Percentiles rank a stretch among this genome's conserved stretches.
Evolutionary conservation across 495 filamentous ascomycete species (phyloP).

Genomic region (Staphylotrichum longicolle): DNA sequence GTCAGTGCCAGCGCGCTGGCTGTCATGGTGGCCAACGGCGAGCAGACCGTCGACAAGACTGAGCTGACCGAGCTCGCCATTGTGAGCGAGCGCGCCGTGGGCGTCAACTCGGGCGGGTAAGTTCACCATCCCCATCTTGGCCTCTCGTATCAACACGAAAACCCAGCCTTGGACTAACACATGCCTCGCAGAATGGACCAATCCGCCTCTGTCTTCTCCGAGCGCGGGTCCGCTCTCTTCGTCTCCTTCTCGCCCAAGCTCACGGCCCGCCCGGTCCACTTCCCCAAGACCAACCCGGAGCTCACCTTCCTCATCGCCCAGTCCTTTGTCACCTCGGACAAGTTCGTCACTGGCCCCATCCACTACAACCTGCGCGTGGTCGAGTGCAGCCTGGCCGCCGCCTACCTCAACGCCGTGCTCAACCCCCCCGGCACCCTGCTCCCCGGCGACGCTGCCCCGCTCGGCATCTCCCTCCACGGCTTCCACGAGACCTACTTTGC

Average conservation of each 20-base stretch:
- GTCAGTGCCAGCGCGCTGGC: conserved; percentile 88
- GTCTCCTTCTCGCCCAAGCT: conserved; percentile 87
- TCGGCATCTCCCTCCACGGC: conserved; percentile 79
- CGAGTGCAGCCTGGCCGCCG: conserved; percentile 87
- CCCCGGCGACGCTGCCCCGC: conserved; percentile 74
- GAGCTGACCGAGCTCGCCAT: conserved; percentile 87
- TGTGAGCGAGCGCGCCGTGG: conserved; percentile 89
- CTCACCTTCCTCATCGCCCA: conserved; percentile 92
- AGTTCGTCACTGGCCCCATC: conserved; percentile 86
- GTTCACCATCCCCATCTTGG: conserved; percentile 27
- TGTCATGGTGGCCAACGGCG: conserved; percentile 82
- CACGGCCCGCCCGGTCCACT: conserved; percentile 69
- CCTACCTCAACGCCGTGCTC: conserved; percentile 53
- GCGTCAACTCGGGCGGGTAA: conserved; percentile 93
- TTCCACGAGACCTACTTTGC: conserved; percentile 80
- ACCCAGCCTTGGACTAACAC: background rate
- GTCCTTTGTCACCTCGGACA: conserved; percentile 88
- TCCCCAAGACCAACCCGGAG: conserved; percentile 78
- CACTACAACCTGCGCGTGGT: conserved; percentile 97
- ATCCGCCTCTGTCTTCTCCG: conserved; percentile 90
- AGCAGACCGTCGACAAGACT: conserved; percentile 76
- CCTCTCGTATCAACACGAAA: too few relatives aligned
- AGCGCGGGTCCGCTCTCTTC: conserved; percentile 79
- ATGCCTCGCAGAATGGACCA: conserved; percentile 77
- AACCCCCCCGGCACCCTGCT: conserved; percentile 61